Conservation (phyloP, 1,139 yeast species). For the Saccharomycopsis phalli region DNA sequence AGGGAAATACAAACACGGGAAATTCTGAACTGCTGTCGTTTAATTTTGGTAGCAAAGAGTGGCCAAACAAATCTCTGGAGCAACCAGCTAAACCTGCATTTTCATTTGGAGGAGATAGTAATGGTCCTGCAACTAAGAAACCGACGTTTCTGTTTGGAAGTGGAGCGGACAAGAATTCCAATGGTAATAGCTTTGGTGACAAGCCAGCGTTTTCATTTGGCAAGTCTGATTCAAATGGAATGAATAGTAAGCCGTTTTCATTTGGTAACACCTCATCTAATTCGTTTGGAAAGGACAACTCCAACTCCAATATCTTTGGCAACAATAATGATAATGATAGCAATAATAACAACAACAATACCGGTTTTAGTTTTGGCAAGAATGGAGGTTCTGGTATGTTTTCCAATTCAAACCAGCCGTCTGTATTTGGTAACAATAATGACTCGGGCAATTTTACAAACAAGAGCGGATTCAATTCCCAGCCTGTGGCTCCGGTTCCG, state of each 20-base stretch:
- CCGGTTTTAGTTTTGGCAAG: too few relatives aligned
- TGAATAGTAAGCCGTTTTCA: conserved; percentile 1
- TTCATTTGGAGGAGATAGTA: neutral
- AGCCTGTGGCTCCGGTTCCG: too few relatives aligned
- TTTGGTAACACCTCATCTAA: conserved; percentile 7
- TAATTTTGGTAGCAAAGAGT: too few relatives aligned
- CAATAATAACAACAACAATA: neutral
- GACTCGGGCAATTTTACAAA: too few relatives aligned
- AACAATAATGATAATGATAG: conserved; percentile 49
- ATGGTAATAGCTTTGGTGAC: neutral
- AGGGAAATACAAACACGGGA: too few relatives aligned
- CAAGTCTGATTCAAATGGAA: neutral
- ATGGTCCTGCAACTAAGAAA: neutral
- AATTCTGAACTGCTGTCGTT: too few relatives aligned
- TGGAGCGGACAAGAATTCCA: neutral
- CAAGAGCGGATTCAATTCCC: too few relatives aligned
- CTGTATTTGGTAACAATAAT: conserved; percentile 53
- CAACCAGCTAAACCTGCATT: neutral
- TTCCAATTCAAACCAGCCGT: neutral
- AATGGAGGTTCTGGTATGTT: neutral
- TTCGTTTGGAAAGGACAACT: neutral
- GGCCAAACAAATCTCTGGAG: neutral
- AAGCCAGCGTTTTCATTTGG: conserved; percentile 6
- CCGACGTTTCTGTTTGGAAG: conserved; percentile 1
- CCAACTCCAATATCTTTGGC: conserved; percentile 43